A percentile compares a stretch with the other conserved stretches of the same genome.
Conservation (phyloP, 768 basidiomycete species). For the Leccinum obscurum region DNA sequence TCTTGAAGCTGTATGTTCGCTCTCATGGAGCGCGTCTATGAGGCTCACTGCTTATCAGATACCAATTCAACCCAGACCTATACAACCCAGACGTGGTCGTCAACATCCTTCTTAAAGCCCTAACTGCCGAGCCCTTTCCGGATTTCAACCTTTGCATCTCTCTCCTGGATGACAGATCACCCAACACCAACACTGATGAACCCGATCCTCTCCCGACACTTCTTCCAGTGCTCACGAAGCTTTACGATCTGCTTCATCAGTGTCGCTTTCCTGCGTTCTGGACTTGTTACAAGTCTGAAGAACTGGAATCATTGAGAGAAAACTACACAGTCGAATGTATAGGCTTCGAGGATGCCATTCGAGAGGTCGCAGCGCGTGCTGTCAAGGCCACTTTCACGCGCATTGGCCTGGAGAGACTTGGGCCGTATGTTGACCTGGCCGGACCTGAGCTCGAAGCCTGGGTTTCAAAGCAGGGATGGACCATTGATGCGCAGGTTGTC, state of each 20-base stretch:
- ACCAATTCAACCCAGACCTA: constrained; percentile 94
- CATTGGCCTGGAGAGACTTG: constrained; percentile 65
- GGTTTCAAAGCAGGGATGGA: constrained; percentile 68
- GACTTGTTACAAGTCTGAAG: constrained; percentile 68
- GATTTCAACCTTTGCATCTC: constrained; percentile 96
- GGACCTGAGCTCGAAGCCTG: constrained; percentile 61
- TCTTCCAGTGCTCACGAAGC: constrained; percentile 64
- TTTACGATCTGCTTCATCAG: constrained; percentile 72
- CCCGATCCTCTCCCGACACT: constrained; percentile 77
- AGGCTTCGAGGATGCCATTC: constrained; percentile 82
- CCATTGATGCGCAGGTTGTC: constrained; percentile 58
- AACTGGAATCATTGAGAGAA: constrained; percentile 70
- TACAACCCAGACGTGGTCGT: constrained; percentile 92
- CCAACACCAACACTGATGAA: constrained; percentile 62
- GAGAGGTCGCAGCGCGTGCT: constrained; percentile 74
- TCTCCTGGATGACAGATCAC: constrained; percentile 76
- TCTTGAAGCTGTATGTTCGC: constrained; percentile 76
- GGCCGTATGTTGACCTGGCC: constrained; percentile 70
- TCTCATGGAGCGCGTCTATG: not conserved
- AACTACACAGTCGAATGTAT: constrained; percentile 84
- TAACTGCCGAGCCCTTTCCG: constrained; percentile 81
- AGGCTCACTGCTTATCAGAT: constrained; percentile 45
- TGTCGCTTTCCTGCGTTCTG: constrained; percentile 91
- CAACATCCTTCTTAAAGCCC: constrained; percentile 91
- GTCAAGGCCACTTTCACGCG: constrained; percentile 77